Conservation (phyloP, 192 early-diverging fungal species). For the Podochytrium sp. region DNA sequence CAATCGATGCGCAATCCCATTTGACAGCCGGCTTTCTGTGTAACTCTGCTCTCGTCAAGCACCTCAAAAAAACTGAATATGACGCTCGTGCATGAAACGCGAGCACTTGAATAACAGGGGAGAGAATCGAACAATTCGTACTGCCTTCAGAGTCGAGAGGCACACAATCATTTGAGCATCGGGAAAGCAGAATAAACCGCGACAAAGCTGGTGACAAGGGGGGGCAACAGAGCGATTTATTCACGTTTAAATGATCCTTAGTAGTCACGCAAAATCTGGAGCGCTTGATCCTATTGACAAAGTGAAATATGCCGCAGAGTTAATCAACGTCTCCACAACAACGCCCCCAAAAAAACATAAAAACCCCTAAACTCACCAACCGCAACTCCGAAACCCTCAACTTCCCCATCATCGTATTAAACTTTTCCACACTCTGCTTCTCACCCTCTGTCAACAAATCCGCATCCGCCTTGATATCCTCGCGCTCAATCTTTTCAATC, state of each 20-base stretch:
- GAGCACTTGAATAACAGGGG: background rate
- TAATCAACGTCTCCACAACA: background rate
- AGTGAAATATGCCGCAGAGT: background rate
- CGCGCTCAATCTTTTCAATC: conserved; percentile 48
- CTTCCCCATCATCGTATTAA: conserved; percentile 31
- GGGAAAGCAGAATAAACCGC: too few relatives aligned
- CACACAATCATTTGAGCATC: background rate
- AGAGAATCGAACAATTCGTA: too few relatives aligned
- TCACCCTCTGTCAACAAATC: conserved; percentile 43
- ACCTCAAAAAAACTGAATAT: too few relatives aligned
- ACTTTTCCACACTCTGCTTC: conserved; percentile 18
- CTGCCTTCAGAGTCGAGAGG: too few relatives aligned
- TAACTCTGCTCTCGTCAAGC: too few relatives aligned
- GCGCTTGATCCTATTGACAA: conserved; percentile 29
- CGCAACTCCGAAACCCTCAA: conserved; percentile 33
- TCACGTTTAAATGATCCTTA: conserved; percentile 19
- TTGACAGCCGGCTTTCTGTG: too few relatives aligned
- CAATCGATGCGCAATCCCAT: too few relatives aligned
- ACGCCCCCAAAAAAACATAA: background rate
- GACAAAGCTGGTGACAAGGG: background rate
- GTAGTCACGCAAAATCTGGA: conserved; percentile 42
- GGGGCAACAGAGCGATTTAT: background rate
- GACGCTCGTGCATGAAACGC: background rate
- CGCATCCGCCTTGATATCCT: conserved; percentile 41
- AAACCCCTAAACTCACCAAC: conserved; percentile 16